Evolutionary conservation across 2,329 filamentous ascomycete species (phyloP).

Genomic region (Claviceps africana): DNA sequence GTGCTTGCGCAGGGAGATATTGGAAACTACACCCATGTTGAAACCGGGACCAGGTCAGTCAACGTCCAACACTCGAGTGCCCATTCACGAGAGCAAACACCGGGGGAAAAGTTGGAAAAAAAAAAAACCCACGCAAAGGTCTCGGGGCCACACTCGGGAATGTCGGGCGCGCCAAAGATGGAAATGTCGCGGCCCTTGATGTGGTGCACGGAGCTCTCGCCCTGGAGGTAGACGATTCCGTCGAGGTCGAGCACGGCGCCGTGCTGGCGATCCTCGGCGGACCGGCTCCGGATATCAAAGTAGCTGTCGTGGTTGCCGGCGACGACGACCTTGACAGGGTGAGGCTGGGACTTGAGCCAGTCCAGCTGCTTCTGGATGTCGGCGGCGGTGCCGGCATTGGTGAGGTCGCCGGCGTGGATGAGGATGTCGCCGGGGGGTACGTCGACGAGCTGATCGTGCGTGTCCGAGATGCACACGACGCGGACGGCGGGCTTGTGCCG

Average conservation of each 20-base stretch:
- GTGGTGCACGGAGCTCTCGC: slow-evolving; percentile 47
- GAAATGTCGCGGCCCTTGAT: slow-evolving; percentile 41
- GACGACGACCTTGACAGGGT: slow-evolving; percentile 68
- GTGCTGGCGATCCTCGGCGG: slow-evolving; percentile 38
- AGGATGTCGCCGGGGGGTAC: slow-evolving; percentile 71
- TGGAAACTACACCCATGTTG: slow-evolving; percentile 45
- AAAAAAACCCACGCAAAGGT: slow-evolving; percentile 42
- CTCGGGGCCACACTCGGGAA: slow-evolving; percentile 59
- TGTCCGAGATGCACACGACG: slow-evolving; percentile 83
- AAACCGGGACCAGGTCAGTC: background rate
- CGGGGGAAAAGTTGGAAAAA: too few relatives aligned
- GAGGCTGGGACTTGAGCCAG: slow-evolving; percentile 64
- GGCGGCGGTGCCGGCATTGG: slow-evolving; percentile 52
- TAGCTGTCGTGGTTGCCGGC: slow-evolving; percentile 83
- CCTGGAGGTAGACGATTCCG: slow-evolving; percentile 61
- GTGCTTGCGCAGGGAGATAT: slow-evolving; percentile 50
- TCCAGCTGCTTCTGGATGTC: slow-evolving; percentile 74
- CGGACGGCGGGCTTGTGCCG: slow-evolving; percentile 45
- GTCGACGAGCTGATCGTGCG: slow-evolving; percentile 50
- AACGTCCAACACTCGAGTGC: too few relatives aligned
- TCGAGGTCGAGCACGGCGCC: slow-evolving; percentile 48
- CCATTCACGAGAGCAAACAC: too few relatives aligned
- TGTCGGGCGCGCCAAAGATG: slow-evolving; percentile 69
- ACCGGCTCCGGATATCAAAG: slow-evolving; percentile 55
- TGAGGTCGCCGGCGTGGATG: slow-evolving; percentile 80